Evolutionary conservation across 2,329 filamentous ascomycete species (phyloP), one percentile per base, ranked within the genome.

Genomic region (Albifimbria verrucaria): DNA sequence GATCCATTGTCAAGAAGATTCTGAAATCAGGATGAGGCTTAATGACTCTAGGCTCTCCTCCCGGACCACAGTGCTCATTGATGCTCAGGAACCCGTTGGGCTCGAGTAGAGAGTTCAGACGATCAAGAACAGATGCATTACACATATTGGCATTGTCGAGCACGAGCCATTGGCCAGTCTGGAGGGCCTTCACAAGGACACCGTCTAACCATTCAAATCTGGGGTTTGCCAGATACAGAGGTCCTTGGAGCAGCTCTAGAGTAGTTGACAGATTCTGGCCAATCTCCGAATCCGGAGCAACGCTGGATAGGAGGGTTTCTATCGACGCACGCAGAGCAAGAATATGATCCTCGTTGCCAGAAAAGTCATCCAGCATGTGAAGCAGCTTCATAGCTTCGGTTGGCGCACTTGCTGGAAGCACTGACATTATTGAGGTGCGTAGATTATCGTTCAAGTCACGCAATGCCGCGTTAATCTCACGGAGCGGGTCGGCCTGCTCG

Each of bases 131-230:
- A 7, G 93, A 96, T 22, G 93, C 88, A 64, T 89, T 97, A 74
- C 95, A 99, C 53, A 99, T 81, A 65, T 99, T 99, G 55, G 95
- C 94, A 70, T 99, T 97, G 71, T 99, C 94, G 21, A 99, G 83
- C 11, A 99, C 87, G 18, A 99, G 78, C 94, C 94, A 99, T 55
- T 92, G 83, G 15, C 94, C 94, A 60, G 87, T 78, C 64, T 95
- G 82, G 11, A 97, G 77, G 42, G 94, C 93, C 62, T 92, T 88
- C 47, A 97, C 88, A 43, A 99, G 86, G 47, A 95, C 83, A 53
- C 95, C 94, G 67, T 99, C 93, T 2, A 96, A 85, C 94, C 94
- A 99, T 68, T 96, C 91, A 66, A 99, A 99, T 2, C 88, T 87
- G 21, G 92, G 90, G 57, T 87, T 87, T 21, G 87, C 83, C 22